Percentiles rank a stretch among this genome's conserved stretches.
Evolutionary conservation across 1,139 yeast species (phyloP).

Genomic region (Blastobotrys buckinghamii): DNA sequence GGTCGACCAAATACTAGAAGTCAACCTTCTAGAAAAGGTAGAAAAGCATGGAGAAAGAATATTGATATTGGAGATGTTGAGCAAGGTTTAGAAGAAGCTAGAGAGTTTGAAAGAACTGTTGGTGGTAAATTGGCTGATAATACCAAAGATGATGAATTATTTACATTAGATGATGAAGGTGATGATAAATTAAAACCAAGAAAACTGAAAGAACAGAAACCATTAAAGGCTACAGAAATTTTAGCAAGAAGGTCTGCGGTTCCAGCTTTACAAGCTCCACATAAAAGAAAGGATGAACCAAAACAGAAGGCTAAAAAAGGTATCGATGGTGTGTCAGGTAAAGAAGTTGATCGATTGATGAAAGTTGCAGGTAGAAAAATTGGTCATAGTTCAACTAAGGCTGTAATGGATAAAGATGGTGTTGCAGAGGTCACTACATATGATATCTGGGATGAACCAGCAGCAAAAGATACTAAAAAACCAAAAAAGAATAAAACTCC

Average conservation of each 20-base stretch:
- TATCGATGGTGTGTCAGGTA: constrained; percentile 60
- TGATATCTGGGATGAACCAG: constrained; percentile 58
- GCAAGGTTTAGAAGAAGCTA: constrained; percentile 56
- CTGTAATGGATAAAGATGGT: constrained; percentile 58
- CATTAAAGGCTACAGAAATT: constrained; percentile 65
- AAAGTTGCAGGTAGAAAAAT: constrained; percentile 73
- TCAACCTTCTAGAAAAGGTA: constrained; percentile 86
- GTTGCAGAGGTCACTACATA: constrained; percentile 42
- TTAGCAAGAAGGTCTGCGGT: constrained; percentile 73
- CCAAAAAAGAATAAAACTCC: constrained; percentile 24
- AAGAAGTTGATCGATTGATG: constrained; percentile 64
- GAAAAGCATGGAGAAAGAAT: constrained; percentile 93
- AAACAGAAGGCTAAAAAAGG: constrained; percentile 37
- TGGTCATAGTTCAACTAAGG: constrained; percentile 42
- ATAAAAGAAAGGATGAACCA: constrained; percentile 35
- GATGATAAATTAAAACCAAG: constrained; percentile 38
- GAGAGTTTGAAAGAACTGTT: constrained; percentile 56
- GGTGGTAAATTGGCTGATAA: neutral
- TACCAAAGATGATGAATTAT: constrained; percentile 35
- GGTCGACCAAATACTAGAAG: constrained; percentile 32
- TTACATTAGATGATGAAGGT: constrained; percentile 68
- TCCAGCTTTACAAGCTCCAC: constrained; percentile 50
- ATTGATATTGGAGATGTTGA: constrained; percentile 80
- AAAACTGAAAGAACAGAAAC: constrained; percentile 39
- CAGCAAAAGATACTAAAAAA: constrained; percentile 19